These are phyloP conservation scores for Diaporthe capsici DNA, from an alignment of 2,329 filamentous ascomycete genomes.

Conservation along the genomic window DNA sequence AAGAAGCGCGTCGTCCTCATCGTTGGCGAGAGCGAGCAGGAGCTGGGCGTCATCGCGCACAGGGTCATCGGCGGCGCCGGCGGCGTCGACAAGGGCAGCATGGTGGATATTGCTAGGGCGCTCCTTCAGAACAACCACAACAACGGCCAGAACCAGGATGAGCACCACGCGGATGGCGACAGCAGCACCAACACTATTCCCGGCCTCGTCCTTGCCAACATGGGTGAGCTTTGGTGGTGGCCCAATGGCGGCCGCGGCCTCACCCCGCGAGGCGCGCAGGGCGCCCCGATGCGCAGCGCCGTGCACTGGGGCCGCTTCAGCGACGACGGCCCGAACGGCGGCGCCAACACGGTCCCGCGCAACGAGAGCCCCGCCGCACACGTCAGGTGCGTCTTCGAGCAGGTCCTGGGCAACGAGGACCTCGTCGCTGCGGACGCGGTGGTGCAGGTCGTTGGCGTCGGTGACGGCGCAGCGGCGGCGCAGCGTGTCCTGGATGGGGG, in stretches of 20 bases:
- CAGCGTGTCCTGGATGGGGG: slow-evolving; percentile 70
- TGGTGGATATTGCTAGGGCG: slow-evolving; percentile 72
- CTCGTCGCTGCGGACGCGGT: slow-evolving; percentile 64
- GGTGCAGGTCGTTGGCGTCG: slow-evolving; percentile 80
- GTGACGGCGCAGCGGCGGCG: slow-evolving; percentile 73
- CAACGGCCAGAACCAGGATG: not conserved
- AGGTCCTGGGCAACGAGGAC: slow-evolving; percentile 64
- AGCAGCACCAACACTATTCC: slow-evolving; percentile 55
- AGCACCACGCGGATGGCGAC: not conserved
- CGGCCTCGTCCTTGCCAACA: slow-evolving; percentile 79
- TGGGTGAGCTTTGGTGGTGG: slow-evolving; percentile 84
- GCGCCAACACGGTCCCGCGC: slow-evolving; percentile 72
- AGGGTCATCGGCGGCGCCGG: slow-evolving; percentile 74
- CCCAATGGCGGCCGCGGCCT: slow-evolving; percentile 73
- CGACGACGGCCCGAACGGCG: slow-evolving; percentile 51
- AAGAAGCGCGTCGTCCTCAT: slow-evolving; percentile 79
- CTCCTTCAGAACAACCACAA: slow-evolving; percentile 50
- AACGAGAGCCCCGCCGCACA: slow-evolving; percentile 74
- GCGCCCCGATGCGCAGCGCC: slow-evolving; percentile 73
- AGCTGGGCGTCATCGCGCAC: slow-evolving; percentile 82
- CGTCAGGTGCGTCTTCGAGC: slow-evolving; percentile 75
- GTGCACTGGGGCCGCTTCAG: slow-evolving; percentile 70
- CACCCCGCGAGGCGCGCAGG: slow-evolving; percentile 68
- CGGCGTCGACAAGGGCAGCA: slow-evolving; percentile 79
- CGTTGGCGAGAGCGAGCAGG: slow-evolving; percentile 79